Conservation (phyloP, 306 rosid species). For the Citrullus colocynthis region DNA sequence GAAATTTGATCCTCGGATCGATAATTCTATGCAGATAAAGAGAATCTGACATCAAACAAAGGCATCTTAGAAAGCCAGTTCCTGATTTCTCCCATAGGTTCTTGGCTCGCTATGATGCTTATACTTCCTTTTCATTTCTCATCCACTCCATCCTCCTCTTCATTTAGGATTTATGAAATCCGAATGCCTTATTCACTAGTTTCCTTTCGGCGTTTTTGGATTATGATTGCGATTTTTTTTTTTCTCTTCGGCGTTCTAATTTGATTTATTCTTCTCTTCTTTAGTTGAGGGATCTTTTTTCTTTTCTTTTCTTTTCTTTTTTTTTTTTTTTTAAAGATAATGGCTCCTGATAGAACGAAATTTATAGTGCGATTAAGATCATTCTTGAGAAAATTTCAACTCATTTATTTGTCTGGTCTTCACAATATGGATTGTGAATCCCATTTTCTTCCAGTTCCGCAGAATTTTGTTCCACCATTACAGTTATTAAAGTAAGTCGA, state of each 20-base stretch:
- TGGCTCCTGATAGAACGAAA: no score
- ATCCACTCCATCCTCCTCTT: not conserved
- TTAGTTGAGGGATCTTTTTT: no score
- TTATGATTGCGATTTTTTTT: not conserved
- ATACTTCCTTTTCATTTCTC: not conserved
- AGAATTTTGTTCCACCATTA: no score
- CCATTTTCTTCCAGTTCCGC: no score
- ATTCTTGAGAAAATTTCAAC: no score
- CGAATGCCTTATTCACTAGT: not conserved
- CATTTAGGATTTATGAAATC: not conserved
- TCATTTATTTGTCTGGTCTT: no score
- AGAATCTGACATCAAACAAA: slow-evolving; percentile 12
- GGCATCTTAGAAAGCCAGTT: slow-evolving; percentile 30
- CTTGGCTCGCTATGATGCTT: slow-evolving; percentile 31
- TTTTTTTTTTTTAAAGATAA: no score
- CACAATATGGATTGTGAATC: no score
- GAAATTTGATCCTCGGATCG: not conserved
- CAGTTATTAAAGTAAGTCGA: no score
- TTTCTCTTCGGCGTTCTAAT: not conserved
- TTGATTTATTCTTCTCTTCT: not conserved
- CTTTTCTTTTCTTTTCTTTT: no score
- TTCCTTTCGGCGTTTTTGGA: not conserved
- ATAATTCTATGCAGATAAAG: not conserved
- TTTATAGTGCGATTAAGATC: no score
- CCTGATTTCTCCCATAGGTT: slow-evolving; percentile 11